Percentiles rank a stretch among this genome's conserved stretches.
These are phyloP conservation scores for Penicillium arizonense DNA, from an alignment of 495 filamentous ascomycete genomes.

Conservation along the genomic window DNA sequence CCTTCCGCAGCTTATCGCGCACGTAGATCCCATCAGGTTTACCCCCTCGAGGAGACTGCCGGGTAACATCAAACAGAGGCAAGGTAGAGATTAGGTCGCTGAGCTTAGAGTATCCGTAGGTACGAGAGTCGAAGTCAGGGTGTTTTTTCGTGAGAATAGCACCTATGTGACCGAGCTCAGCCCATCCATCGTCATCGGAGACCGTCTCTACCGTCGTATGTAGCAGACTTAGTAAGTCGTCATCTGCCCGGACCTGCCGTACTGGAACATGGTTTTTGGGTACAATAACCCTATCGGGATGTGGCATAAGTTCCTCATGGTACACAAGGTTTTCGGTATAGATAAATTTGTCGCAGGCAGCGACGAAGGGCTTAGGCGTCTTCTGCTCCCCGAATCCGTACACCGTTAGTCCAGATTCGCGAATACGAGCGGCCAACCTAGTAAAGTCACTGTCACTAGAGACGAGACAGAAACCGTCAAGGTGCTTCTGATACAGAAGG, in stretches of 20 bases:
- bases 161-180: neutral
- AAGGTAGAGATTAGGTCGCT: neutral
- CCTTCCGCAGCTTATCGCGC: neutral
- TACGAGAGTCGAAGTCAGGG: conserved; percentile 5
- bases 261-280: neutral
- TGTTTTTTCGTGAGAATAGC: neutral
- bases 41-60: neutral
- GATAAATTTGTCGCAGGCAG: conserved; percentile 9
- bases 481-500: neutral
- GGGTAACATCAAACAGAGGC: neutral
- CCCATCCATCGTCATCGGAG: conserved; percentile 8
- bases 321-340: conserved; percentile 4
- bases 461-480: neutral
- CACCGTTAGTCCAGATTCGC: conserved; percentile 7
- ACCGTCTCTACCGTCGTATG: conserved; percentile 2
- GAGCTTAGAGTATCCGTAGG: conserved; percentile 3
- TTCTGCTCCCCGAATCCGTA: conserved; percentile 4
- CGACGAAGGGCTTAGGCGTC: conserved; percentile 5
- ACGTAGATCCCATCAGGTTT: neutral
- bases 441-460: neutral
- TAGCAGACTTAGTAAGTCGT: neutral
- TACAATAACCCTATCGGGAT: neutral
- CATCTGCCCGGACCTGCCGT: neutral
- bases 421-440: conserved; percentile 8
- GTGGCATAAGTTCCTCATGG: conserved; percentile 1